Evolutionary conservation across 768 basidiomycete species (phyloP).

Genomic region (Auricularia sp.): DNA sequence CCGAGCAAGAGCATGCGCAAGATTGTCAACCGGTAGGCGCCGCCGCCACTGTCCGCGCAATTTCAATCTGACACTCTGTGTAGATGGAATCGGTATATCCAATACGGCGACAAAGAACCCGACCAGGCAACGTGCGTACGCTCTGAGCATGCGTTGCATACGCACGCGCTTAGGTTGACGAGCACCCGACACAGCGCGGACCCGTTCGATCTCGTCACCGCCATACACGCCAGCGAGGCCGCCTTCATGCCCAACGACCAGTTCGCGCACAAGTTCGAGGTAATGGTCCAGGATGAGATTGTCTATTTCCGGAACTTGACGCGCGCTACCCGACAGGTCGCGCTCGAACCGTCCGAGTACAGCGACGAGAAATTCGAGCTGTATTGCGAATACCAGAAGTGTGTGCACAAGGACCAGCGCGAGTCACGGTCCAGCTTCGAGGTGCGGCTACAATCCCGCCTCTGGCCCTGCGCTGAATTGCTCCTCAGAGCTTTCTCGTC

Average conservation of each 20-base stretch:
- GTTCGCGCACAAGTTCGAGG: constrained; percentile 49
- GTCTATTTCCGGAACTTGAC: not conserved
- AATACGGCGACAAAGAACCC: constrained; percentile 33
- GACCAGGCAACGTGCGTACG: not conserved
- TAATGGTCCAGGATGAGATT: constrained; percentile 16
- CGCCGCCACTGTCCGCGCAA: not conserved
- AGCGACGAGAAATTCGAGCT: constrained; percentile 74
- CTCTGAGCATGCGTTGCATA: not conserved
- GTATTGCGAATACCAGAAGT: constrained; percentile 64
- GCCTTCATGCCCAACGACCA: constrained; percentile 20
- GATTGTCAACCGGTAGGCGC: constrained; percentile 52
- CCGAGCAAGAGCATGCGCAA: constrained; percentile 69
- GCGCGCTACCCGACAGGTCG: constrained; percentile 38
- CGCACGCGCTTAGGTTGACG: constrained; percentile 6
- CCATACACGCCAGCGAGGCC: constrained; percentile 50
- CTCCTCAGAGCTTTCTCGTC: constrained; percentile 54
- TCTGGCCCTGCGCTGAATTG: not conserved
- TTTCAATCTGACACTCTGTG: not conserved
- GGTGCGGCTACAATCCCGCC: not conserved
- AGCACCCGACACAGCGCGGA: constrained; percentile 15
- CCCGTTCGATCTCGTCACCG: constrained; percentile 33
- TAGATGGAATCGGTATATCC: constrained; percentile 68
- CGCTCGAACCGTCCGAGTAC: constrained; percentile 65
- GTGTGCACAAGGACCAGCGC: constrained; percentile 63
- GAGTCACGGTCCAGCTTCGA: constrained; percentile 45